Evolutionary conservation across 108 stramenopile species (phyloP).

Genomic region (Pseudonitzschia delicatissima): DNA sequence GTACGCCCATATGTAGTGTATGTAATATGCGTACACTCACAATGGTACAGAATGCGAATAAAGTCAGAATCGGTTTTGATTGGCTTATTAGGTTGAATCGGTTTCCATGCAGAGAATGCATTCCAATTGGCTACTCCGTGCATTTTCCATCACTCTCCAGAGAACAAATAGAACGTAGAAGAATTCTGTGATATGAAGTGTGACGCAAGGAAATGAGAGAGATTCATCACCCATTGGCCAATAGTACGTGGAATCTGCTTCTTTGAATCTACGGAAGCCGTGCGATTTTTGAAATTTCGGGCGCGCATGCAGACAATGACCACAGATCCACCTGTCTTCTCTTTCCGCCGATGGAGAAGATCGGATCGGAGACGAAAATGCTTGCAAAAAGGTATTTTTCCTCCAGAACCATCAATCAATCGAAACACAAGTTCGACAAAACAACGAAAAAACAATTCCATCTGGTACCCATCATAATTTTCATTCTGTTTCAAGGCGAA

Average conservation of each 20-base stretch:
- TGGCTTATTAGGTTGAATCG: no score
- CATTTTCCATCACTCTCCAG: background rate
- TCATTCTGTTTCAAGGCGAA: background rate
- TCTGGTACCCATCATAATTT: background rate
- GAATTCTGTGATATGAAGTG: background rate
- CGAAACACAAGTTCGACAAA: no score
- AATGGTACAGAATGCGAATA: no score
- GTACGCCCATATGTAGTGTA: no score
- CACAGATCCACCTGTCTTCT: background rate
- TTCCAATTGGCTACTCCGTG: no score
- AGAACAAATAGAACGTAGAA: background rate
- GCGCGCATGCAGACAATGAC: background rate
- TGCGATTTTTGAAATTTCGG: background rate
- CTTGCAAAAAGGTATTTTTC: background rate
- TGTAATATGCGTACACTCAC: no score
- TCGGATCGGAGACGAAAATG: background rate
- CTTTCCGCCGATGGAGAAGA: background rate
- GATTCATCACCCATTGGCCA: slow-evolving; percentile 1
- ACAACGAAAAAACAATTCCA: background rate
- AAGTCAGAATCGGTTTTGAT: no score
- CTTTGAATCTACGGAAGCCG: background rate
- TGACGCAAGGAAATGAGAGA: background rate
- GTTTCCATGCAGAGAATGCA: no score
- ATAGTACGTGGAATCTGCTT: background rate
- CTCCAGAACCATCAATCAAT: slow-evolving; percentile 7